phyloP scores from a whole-genome alignment of 129 eudicot genomes.

The Helichrysum umbraculigerum region DNA sequence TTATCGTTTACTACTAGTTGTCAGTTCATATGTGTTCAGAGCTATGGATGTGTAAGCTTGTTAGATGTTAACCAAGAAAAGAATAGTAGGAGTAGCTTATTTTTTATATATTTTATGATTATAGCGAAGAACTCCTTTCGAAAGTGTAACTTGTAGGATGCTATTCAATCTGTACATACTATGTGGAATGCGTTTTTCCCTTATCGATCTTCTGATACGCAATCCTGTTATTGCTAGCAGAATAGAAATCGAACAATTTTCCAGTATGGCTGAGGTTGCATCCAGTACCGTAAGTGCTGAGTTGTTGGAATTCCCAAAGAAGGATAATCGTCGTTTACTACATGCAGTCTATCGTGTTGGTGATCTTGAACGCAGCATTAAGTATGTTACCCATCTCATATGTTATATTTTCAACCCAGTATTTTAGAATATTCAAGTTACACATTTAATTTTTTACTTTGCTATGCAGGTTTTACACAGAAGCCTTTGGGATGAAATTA shows the following conservation, averaged over 20 bases:
- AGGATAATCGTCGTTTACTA: conserved; percentile 76
- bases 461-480: conserved; percentile 73
- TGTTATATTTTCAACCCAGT: neutral
- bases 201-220: conserved; percentile 12
- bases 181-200: neutral
- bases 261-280: conserved; percentile 66
- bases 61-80: neutral
- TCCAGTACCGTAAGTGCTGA: conserved; percentile 51
- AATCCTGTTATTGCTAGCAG: conserved; percentile 17
- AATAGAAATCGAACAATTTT: conserved; percentile 5
- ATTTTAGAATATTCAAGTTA: neutral
- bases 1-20: neutral
- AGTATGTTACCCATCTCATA: conserved; percentile 38
- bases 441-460: neutral
- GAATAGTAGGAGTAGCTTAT: neutral
- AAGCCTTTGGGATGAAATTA: conserved; percentile 91
- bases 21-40: neutral
- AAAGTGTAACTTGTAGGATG: neutral
- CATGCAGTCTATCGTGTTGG: conserved; percentile 98
- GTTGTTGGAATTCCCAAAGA: conserved; percentile 76
- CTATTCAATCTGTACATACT: neutral
- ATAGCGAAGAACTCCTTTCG: neutral
- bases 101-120: no score
- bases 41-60: neutral
- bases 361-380: conserved; percentile 88